phyloP scores from a whole-genome alignment of 2,329 filamentous ascomycete genomes.

The Pseudocercospora fijiensis region DNA sequence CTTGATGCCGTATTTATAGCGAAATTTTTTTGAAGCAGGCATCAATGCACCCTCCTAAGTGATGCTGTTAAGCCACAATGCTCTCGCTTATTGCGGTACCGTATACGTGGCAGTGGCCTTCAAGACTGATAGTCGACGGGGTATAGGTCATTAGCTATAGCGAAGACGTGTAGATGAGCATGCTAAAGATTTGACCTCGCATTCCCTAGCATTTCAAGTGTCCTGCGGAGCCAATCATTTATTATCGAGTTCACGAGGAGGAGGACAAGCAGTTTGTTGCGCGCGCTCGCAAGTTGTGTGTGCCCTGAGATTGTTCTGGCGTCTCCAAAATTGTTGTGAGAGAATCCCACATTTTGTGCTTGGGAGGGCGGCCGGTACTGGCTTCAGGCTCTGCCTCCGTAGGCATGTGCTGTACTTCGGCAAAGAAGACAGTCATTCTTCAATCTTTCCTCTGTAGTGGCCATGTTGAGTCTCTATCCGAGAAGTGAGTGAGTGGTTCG shows the following conservation, averaged over 20 bases:
- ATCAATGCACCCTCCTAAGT: background rate
- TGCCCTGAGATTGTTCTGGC: background rate
- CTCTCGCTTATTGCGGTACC: background rate
- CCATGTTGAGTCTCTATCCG: too few relatives aligned
- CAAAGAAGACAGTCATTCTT: too few relatives aligned
- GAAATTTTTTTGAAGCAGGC: background rate
- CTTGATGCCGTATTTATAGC: background rate
- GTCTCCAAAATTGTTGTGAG: background rate
- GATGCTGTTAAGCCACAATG: too few relatives aligned
- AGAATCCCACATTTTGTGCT: too few relatives aligned
- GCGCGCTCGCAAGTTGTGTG: background rate
- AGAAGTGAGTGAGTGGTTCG: background rate
- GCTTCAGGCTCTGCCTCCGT: too few relatives aligned
- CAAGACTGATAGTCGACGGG: too few relatives aligned
- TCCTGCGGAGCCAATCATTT: background rate
- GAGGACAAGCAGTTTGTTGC: background rate
- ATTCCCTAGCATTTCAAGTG: background rate
- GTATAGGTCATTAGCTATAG: too few relatives aligned
- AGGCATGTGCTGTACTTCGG: too few relatives aligned
- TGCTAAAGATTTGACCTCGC: background rate
- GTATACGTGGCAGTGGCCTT: background rate
- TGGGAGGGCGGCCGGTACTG: too few relatives aligned
- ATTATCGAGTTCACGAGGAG: background rate
- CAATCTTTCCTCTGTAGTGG: too few relatives aligned
- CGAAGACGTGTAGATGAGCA: background rate